phyloP scores from a whole-genome alignment of 2,329 filamentous ascomycete species.

The Colletotrichum eleusines region DNA sequence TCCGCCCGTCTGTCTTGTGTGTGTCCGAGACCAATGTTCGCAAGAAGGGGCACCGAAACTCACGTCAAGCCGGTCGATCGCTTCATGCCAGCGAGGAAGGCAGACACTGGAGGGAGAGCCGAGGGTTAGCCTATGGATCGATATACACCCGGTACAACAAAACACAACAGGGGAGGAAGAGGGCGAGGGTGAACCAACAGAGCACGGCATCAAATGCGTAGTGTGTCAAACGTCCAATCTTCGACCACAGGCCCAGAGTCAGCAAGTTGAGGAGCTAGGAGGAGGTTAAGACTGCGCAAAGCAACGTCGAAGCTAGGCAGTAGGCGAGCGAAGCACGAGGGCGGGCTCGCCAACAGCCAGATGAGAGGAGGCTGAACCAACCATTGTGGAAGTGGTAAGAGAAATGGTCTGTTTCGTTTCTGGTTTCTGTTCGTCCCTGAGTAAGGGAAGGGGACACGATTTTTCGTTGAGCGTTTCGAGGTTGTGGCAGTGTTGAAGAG shows the following conservation, averaged over 20 bases:
- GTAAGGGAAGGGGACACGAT: neutral
- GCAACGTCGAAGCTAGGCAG: slow-evolving; percentile 27
- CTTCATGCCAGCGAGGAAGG: slow-evolving; percentile 96
- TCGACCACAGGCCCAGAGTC: slow-evolving; percentile 75
- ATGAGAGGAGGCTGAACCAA: slow-evolving; percentile 26
- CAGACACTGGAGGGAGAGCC: slow-evolving; percentile 75
- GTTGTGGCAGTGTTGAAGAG: slow-evolving; percentile 18
- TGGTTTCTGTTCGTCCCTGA: neutral
- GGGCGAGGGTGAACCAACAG: slow-evolving; percentile 67
- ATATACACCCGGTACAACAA: neutral
- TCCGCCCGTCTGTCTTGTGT: slow-evolving; percentile 1
- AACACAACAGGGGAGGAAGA: neutral
- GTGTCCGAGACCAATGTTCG: slow-evolving; percentile 6
- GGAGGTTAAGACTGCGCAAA: slow-evolving; percentile 57
- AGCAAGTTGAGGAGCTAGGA: slow-evolving; percentile 74
- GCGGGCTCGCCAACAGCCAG: slow-evolving; percentile 32
- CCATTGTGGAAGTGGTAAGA: slow-evolving; percentile 26
- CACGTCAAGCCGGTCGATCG: slow-evolving; percentile 98
- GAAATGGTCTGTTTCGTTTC: slow-evolving; percentile 14
- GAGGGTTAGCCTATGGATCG: slow-evolving; percentile 17
- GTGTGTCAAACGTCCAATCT: slow-evolving; percentile 94
- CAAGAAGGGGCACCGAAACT: slow-evolving; percentile 57
- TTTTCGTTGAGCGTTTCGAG: neutral
- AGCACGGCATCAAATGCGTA: slow-evolving; percentile 97
- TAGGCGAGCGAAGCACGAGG: slow-evolving; percentile 29